A percentile compares a stretch with the other conserved stretches of the same genome.
phyloP scores from a whole-genome alignment of 2,329 filamentous ascomycete species.

The Penicillium corylophilum region DNA sequence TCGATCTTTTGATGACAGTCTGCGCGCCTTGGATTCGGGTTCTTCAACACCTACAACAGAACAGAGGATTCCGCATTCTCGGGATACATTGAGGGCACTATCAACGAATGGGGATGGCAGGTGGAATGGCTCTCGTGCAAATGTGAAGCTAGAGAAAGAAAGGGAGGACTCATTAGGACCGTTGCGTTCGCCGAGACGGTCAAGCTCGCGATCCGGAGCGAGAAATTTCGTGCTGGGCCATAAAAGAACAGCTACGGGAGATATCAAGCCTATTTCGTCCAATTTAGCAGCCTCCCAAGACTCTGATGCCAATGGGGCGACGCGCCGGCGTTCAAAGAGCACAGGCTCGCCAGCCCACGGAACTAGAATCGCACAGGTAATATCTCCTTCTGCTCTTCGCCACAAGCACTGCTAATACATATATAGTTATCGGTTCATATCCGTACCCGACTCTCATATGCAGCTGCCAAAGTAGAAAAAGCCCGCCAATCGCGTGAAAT shows the following conservation, averaged over 20 bases:
- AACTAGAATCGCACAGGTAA: conserved; percentile 77
- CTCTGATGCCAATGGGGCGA: conserved; percentile 35
- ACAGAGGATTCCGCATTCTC: conserved; percentile 1
- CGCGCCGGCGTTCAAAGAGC: conserved; percentile 64
- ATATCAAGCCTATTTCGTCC: conserved; percentile 57
- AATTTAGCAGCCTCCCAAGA: conserved; percentile 13
- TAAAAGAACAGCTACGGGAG: conserved; percentile 76
- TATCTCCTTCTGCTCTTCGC: not conserved
- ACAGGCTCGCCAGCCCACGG: conserved; percentile 67
- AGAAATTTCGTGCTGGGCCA: conserved; percentile 43
- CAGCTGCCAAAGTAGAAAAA: conserved; percentile 89
- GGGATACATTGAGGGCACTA: conserved; percentile 5
- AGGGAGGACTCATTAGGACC: conserved; percentile 19
- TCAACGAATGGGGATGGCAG: conserved; percentile 8
- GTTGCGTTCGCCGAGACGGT: conserved; percentile 4
- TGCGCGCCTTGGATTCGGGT: conserved; percentile 8
- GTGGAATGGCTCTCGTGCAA: conserved; percentile 9
- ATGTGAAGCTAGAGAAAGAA: conserved; percentile 9
- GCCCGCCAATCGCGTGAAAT: conserved; percentile 75
- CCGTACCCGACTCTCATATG: conserved; percentile 81
- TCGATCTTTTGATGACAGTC: conserved; percentile 10
- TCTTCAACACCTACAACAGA: conserved; percentile 7
- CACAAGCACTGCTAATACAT: conserved; percentile 19
- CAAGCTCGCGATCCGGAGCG: conserved; percentile 2
- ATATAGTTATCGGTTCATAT: conserved; percentile 72